Base-by-base conservation (phyloP, 352 stramenopile genomes). In the Plasmopara muralis region DNA sequence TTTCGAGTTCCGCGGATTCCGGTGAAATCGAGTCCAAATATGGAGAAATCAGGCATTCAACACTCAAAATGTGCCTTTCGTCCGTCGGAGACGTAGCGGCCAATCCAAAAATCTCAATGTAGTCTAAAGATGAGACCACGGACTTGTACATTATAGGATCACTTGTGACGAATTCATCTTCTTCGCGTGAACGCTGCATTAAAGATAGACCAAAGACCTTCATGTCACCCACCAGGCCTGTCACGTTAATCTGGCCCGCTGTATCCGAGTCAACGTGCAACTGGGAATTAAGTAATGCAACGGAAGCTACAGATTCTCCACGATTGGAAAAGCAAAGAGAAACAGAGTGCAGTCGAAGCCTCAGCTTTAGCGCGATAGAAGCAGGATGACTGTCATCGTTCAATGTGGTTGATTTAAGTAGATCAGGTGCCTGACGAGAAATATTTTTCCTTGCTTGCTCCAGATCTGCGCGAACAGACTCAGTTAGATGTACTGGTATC, bases 271-370 rank as follows among this genome's bases (percentile, higher is more conserved):
- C 60, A 53, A 85, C 20, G 9, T 77, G 58, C 14, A 72, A 44
- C 35, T 71, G 57, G 5, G 72, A 78, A 38, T 78, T 52, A 44
- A 89, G 62, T 60, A 95, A 55, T 2, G 84, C 84, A 34, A 89
- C 41, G 0, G 84, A 95, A 16, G 63, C 57, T 5, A 92, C 50
- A 13, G 67, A 68, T 44, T 89, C 76, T 15, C 74, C 69, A 43
- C 79, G 77, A 55, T 95, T 79, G 37, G 70, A 77, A 50, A 95
- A 78, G 25, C 83, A 88, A 2, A 89, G 53, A 7, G 84, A 95
- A 28, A 92, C 42, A 16, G 84, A 95, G 50, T 90, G 80, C 0
- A 90, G 35, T 43, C 72, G 72, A 9, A 79, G 43, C 31, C 60
- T 63, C 12, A 89, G 16, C 14, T 83, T 85, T 41, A 84, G 45